Evolutionary conservation across 192 early-diverging fungal genomes (phyloP).

Genomic region (Anaeromyces robustus): DNA sequence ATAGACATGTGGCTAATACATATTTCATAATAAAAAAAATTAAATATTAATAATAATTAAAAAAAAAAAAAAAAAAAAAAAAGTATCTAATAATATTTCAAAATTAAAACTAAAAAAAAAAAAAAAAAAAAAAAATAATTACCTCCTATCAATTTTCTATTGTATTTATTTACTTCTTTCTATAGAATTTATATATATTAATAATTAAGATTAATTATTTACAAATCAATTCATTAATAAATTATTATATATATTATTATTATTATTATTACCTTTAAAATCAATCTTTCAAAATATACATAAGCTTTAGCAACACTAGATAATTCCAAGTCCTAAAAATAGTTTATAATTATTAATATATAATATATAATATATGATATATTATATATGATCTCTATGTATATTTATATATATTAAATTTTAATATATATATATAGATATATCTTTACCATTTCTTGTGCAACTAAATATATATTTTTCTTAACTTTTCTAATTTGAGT

Average conservation of each 20-base stretch:
- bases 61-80: too few relatives aligned
- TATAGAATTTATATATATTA: constrained; percentile 1
- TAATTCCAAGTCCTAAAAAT: constrained; percentile 65
- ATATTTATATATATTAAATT: too few relatives aligned
- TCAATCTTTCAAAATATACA: constrained; percentile 92
- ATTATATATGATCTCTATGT: too few relatives aligned
- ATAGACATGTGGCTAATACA: constrained; percentile 52
- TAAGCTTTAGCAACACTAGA: constrained; percentile 76
- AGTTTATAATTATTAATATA: constrained; percentile 16
- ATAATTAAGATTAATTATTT: too few relatives aligned
- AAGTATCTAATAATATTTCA: too few relatives aligned
- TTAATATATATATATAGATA: neutral
- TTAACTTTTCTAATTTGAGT: constrained; percentile 79
- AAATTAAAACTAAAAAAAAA: too few relatives aligned
- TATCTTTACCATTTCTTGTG: constrained; percentile 13
- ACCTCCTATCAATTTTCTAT: constrained; percentile 52
- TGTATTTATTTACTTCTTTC: constrained; percentile 52
- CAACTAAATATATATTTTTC: constrained; percentile 40
- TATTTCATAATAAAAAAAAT: too few relatives aligned
- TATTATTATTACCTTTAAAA: constrained; percentile 44
- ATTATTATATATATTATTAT: neutral
- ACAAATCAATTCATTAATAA: too few relatives aligned
- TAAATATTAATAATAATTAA: too few relatives aligned
- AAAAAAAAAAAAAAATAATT: neutral
- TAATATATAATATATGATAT: too few relatives aligned